Evolutionary conservation across 345 rosid genomes (phyloP), one percentile per base, ranked within the genome.

Genomic region (Murraya koenigii): DNA sequence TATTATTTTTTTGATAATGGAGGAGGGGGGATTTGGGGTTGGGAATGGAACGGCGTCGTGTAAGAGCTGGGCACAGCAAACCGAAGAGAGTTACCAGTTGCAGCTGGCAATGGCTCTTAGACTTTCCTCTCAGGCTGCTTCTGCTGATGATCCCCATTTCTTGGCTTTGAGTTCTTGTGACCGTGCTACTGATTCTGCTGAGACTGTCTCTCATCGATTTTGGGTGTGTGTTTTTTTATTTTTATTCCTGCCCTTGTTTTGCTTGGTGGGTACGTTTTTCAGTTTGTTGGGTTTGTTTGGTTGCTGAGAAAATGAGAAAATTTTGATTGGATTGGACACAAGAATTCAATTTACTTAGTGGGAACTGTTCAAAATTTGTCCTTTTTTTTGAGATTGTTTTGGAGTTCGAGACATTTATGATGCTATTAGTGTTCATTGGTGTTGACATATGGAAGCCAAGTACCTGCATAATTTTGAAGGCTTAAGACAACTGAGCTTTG

Each of bases 21-120:
- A 56, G 32, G 38, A 38, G 60, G 35, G 25, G 26, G 63, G 67
- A 23, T 35, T 65, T 36, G 28, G 69, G 63, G 1, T 9, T 10
- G 39, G 75, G 63, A 54, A 55, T 32, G 49, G 32, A 25, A 58
- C 6, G 25, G 38, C 39, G 66, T 17, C 66, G 49, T 61, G 56
- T 5, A 85, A 79, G 78, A 86, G 87, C 85, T 88, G 85, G 91
- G 89, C 91, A 26, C 86, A 79, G 79, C 89, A 86, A 77, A 86
- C 88, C 33, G 88, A 88, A 75, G 91, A 86, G 86, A 88, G 89
- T 73, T 86, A 86, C 60, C 91, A 88, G 84, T 72, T 88, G 75
- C 91, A 88, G 75, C 71, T 86, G 75, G 89, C 91, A n/a, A 75
- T 88, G 64, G 91, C 85, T 52, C 76, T 84, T 80, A 79, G 91